phyloP scores from a whole-genome alignment of 1,139 yeast species.

The Arxiozyma slooffiae region DNA sequence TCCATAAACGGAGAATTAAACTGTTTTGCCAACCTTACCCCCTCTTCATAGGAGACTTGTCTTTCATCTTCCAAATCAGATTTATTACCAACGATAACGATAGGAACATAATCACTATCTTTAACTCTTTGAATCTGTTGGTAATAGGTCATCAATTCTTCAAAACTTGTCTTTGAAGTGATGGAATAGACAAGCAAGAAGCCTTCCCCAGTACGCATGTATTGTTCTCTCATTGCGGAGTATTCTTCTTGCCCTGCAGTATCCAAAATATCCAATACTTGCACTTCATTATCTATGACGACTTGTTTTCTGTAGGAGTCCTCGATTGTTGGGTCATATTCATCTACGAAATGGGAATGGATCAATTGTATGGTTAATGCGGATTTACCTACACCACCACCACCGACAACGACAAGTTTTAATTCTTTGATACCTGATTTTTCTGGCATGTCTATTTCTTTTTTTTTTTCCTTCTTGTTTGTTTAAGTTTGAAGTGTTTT shows the following conservation, averaged over 20 bases:
- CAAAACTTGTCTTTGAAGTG: slow-evolving; percentile 68
- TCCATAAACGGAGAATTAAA: slow-evolving; percentile 78
- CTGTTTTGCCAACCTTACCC: slow-evolving; percentile 62
- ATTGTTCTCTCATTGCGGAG: slow-evolving; percentile 88
- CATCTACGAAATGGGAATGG: slow-evolving; percentile 88
- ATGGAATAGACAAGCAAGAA: slow-evolving; percentile 77
- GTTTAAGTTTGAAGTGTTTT: no score
- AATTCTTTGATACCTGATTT: slow-evolving; percentile 44
- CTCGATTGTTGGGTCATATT: slow-evolving; percentile 96
- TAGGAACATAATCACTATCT: slow-evolving; percentile 64
- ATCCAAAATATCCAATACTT: slow-evolving; percentile 78
- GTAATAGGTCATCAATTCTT: slow-evolving; percentile 66
- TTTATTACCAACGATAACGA: slow-evolving; percentile 67
- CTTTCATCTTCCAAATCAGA: slow-evolving; percentile 75
- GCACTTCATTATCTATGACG: slow-evolving; percentile 69
- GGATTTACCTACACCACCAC: slow-evolving; percentile 97
- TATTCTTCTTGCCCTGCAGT: slow-evolving; percentile 99
- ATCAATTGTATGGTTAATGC: slow-evolving; percentile 86
- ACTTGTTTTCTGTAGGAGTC: slow-evolving; percentile 77
- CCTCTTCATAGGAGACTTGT: slow-evolving; percentile 74
- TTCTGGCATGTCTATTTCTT: slow-evolving; percentile 2
- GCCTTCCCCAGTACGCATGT: slow-evolving; percentile 92
- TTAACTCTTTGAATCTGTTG: slow-evolving; percentile 83
- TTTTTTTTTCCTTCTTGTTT: background rate
- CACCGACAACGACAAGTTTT: slow-evolving; percentile 91